Evolutionary conservation across 805 yeast species (phyloP), one percentile per base, ranked within the genome.

Genomic region (Kregervanrija fluxuum): DNA sequence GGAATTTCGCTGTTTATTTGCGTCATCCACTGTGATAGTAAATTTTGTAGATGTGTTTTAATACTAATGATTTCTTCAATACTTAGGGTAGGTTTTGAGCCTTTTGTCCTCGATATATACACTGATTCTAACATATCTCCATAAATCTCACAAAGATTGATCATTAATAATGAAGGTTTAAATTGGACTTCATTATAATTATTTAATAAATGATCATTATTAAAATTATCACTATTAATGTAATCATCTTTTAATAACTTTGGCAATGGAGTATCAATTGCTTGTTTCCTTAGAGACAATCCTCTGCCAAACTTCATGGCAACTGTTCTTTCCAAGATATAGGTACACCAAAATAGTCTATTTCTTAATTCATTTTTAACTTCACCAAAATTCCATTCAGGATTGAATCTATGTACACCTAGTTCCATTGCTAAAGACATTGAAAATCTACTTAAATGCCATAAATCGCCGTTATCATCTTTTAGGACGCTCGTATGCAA

Each of bases 351-450:
- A 38, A 56, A 56, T 28, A 56, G 35, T 37, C 60, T 48, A 44
- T 53, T 55, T 37, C 60, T 51, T 10, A 51, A 45, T 41, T 56
- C 60, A 33, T 51, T 50, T 37, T 50, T 48, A 8, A 30, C 11
- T 38, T 45, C 50, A 8, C 60, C 58, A 45, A 56, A 55, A 42
- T 51, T 48, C 59, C 60, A 56, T 15, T 49, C 52, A 11, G 60
- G 59, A 34, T 55, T 55, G 40, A 40, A 56, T 22, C 60, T 41
- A 41, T 56, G 60, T 9, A 53, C 52, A 10, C 60, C 60, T 36
- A 56, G 42, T 37, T 56, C 60, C 60, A 55, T 55, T 4, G 60
- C 60, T 5, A 56, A 42, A 3, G 60, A 55, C 58, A 56, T 54
- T 30, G 54, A 48, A 39, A 51, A 56, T 32, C 59, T 46, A 16